Evolutionary conservation across 768 basidiomycete genomes (phyloP), one percentile per base, ranked within the genome.

Genomic region (Serendipita sp.): DNA sequence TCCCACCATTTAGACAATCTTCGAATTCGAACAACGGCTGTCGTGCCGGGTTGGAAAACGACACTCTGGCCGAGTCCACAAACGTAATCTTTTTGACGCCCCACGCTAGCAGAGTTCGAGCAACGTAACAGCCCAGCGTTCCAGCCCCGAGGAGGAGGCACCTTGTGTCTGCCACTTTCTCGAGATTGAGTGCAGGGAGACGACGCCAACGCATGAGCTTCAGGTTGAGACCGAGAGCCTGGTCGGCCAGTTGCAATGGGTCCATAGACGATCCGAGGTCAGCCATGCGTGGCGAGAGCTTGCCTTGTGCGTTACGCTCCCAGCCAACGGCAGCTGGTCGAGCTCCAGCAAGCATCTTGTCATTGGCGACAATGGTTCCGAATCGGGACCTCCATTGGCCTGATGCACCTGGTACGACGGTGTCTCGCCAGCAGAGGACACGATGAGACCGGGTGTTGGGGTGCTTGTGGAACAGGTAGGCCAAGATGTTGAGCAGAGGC

Each of bases 131-230:
- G 0, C 96, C 95, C 8, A 99, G 78, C 0, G 96, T 99, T 0
- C 96, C 96, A 0, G 95, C 94, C 2, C 96, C 96, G 1, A 99
- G 83, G 0, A 98, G 77, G 0, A 99, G 76, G 72, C 92, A 95
- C 66, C 76, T 81, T 2, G 93, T 91, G 0, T 73, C 71, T 1
- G 90, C 84, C 24, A 99, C 81, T 74, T 86, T 90, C 63, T 96
- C 94, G 11, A 98, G 80, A 68, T 98, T 82, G 58, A 99, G 83
- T 0, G 81, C 76, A 13, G 96, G 96, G 18, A 98, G 77, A 68
- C 98, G 92, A 18, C 95, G 82, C 95, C 95, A 98, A 18, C 92
- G 83, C 95, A 99, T 98, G 46, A 99, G 80, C 72, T 97, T 97
- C 56, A 98, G 78, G 72, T 98, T 99, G 45, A 99, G 78, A 74